Conservation (phyloP, 2,329 filamentous ascomycete genomes). For the Verticillium longisporum region DNA sequence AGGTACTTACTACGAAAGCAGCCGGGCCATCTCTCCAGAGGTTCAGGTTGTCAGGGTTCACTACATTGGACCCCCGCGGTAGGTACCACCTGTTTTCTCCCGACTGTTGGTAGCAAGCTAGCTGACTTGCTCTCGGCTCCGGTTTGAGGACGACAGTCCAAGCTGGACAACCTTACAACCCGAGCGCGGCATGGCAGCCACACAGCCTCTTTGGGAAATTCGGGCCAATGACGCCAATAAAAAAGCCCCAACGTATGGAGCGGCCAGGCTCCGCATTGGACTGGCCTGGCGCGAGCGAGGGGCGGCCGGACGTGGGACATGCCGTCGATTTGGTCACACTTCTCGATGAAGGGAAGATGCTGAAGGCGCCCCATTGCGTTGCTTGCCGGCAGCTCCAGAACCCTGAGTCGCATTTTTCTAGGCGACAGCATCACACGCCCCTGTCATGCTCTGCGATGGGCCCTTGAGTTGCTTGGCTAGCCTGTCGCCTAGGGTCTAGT, state of each 20-base stretch:
- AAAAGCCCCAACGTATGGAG: not conserved
- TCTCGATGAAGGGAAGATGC: not conserved
- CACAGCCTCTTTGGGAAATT: not conserved
- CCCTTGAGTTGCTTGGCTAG: constrained; percentile 16
- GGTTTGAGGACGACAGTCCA: not conserved
- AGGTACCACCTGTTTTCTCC: not conserved
- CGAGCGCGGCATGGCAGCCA: not conserved
- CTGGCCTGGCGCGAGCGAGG: not conserved
- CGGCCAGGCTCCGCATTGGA: not conserved
- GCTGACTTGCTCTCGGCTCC: not conserved
- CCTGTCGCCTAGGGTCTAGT: not conserved
- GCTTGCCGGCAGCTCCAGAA: not conserved
- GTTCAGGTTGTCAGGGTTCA: not conserved
- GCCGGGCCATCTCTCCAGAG: not conserved
- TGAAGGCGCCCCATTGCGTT: not conserved
- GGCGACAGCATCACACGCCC: not conserved
- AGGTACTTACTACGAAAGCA: not conserved
- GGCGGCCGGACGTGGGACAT: not conserved
- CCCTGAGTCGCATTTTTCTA: not conserved
- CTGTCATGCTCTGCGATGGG: constrained; percentile 15
- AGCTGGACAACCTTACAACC: not conserved
- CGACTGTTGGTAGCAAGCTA: not conserved
- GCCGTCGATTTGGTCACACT: not conserved
- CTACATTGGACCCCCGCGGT: not conserved
- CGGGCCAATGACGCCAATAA: not conserved